Evolutionary conservation across 164 flowering plant genomes (phyloP).

Genomic region (Magnolia changhungtana): DNA sequence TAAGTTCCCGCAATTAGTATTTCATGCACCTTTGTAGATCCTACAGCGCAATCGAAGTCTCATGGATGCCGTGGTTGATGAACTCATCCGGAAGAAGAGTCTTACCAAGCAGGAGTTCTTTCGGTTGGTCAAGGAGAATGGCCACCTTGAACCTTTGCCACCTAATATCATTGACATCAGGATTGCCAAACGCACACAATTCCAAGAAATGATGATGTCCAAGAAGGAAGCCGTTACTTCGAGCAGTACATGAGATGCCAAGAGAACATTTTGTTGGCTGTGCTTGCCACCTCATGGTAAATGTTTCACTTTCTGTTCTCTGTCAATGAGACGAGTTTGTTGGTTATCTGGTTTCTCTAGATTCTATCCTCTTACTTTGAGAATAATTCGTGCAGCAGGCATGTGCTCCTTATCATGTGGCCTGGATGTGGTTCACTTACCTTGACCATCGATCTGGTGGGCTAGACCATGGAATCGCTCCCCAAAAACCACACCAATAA

Average conservation of each 20-base stretch:
- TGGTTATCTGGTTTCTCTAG: background rate
- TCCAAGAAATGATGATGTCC: constrained; percentile 43
- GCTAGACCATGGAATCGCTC: background rate
- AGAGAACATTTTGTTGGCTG: background rate
- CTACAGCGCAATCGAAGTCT: constrained; percentile 54
- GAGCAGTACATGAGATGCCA: constrained; percentile 25
- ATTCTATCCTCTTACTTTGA: background rate
- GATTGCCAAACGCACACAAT: constrained; percentile 41
- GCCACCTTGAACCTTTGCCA: constrained; percentile 52
- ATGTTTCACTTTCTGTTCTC: background rate
- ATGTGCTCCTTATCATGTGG: background rate
- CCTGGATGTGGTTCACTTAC: background rate
- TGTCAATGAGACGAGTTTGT: background rate
- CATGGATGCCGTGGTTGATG: constrained; percentile 69
- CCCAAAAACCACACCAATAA: background rate
- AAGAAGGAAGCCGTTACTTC: constrained; percentile 29
- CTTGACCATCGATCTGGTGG: background rate
- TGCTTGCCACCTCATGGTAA: constrained; percentile 1
- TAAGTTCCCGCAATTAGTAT: background rate
- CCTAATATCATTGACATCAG: constrained; percentile 65
- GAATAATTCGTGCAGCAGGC: background rate
- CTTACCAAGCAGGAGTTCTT: constrained; percentile 72
- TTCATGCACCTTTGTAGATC: constrained; percentile 41
- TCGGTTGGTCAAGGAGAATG: constrained; percentile 59
- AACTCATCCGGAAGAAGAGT: constrained; percentile 69